A percentile compares a stretch with the other conserved stretches of the same genome.
Conservation (phyloP, 1,284 basidiomycete genomes). For the Chalciporus piperatoides region DNA sequence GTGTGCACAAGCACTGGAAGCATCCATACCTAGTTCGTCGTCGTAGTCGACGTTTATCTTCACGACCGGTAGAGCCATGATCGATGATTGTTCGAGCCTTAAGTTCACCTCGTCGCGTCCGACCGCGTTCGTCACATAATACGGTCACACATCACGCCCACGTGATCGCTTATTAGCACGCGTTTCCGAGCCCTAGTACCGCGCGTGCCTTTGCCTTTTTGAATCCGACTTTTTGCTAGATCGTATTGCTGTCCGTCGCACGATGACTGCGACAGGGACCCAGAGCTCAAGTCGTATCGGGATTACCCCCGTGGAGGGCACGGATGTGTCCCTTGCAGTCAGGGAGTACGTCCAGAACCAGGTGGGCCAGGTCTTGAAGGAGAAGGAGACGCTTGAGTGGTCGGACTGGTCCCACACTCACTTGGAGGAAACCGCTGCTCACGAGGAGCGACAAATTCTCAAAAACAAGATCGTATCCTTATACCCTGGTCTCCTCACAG, state of each 20-base stretch:
- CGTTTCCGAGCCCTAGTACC: neutral
- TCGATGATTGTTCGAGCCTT: constrained; percentile 10
- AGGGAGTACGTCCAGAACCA: constrained; percentile 16
- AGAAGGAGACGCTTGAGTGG: constrained; percentile 12
- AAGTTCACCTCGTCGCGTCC: constrained; percentile 8
- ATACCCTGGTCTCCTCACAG: constrained; percentile 8
- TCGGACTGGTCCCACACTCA: constrained; percentile 9
- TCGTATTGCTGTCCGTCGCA: neutral
- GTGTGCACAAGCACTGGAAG: constrained; percentile 33
- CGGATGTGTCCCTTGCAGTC: constrained; percentile 12
- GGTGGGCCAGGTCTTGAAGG: constrained; percentile 11
- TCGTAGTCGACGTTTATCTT: constrained; percentile 46
- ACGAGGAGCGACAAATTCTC: neutral
- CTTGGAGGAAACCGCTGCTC: neutral
- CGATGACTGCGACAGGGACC: no score
- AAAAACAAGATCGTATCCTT: constrained; percentile 5
- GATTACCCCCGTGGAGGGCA: neutral
- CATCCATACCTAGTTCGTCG: constrained; percentile 44
- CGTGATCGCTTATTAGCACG: constrained; percentile 10
- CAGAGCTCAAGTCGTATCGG: no score
- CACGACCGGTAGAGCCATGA: constrained; percentile 49
- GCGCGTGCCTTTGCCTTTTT: neutral
- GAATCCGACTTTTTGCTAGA: neutral
- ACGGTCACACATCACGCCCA: constrained; percentile 22
- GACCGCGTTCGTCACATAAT: constrained; percentile 28